A percentile compares a stretch with the other conserved stretches of the same genome.
phyloP scores from a whole-genome alignment of 768 basidiomycete species.

The Pleurotus platypus region DNA sequence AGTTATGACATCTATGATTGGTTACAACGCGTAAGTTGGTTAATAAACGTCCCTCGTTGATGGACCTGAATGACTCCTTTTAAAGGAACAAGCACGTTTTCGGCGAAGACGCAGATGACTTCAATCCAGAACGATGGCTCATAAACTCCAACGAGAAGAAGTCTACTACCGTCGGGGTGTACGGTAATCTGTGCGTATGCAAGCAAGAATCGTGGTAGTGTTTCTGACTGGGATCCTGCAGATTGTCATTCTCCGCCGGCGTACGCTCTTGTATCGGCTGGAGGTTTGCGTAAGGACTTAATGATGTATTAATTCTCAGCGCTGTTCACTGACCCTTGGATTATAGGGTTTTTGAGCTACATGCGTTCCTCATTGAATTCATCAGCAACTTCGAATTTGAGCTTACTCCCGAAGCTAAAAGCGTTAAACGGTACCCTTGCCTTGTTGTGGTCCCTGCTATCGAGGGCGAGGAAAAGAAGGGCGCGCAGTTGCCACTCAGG shows the following conservation, averaged over 20 bases:
- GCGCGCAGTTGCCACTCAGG: slow-evolving; percentile 34
- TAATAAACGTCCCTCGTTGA: not conserved
- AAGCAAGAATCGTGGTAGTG: not conserved
- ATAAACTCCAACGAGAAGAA: slow-evolving; percentile 19
- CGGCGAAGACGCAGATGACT: slow-evolving; percentile 36
- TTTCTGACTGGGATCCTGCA: not conserved
- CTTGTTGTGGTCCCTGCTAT: slow-evolving; percentile 39
- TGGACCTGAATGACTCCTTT: not conserved
- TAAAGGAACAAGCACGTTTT: slow-evolving; percentile 29
- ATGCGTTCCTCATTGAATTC: slow-evolving; percentile 56
- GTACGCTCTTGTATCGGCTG: slow-evolving; percentile 23
- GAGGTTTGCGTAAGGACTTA: slow-evolving; percentile 22
- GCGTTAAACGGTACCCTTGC: slow-evolving; percentile 34
- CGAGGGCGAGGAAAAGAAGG: slow-evolving; percentile 39
- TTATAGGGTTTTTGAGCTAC: slow-evolving; percentile 43
- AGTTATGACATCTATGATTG: slow-evolving; percentile 31
- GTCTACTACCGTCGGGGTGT: slow-evolving; percentile 25
- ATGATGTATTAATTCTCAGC: not conserved
- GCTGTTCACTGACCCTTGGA: not conserved
- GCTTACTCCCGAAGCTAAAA: slow-evolving; percentile 29
- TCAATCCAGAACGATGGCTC: slow-evolving; percentile 42
- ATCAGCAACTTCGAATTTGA: slow-evolving; percentile 51
- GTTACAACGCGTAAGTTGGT: slow-evolving; percentile 6
- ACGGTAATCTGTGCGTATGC: slow-evolving; percentile 27
- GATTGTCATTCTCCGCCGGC: slow-evolving; percentile 22